phyloP scores from a whole-genome alignment of 108 stramenopile genomes.

The Schizochytrium sp. region DNA sequence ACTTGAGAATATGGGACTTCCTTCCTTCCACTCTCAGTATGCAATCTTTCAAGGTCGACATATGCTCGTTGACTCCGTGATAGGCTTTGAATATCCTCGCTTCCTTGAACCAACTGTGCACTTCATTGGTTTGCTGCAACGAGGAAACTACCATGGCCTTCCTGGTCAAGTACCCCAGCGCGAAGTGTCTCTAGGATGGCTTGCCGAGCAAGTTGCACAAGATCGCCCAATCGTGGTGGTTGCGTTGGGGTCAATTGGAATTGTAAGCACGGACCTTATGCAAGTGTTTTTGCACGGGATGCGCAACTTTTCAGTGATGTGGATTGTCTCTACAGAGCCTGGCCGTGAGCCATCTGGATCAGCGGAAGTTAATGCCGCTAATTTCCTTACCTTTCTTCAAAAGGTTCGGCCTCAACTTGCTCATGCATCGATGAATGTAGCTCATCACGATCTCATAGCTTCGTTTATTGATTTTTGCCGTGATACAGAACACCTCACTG shows the following conservation, averaged over 20 bases:
- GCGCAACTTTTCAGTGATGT: background rate
- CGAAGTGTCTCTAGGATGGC: background rate
- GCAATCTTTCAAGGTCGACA: slow-evolving; percentile 25
- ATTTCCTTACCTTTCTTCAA: background rate
- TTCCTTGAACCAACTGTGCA: slow-evolving; percentile 3
- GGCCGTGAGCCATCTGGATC: background rate
- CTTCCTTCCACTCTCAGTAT: background rate
- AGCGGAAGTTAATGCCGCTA: background rate
- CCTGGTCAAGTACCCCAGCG: background rate
- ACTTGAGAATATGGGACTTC: background rate
- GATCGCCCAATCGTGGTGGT: background rate
- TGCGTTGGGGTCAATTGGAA: background rate
- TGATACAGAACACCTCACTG: no score
- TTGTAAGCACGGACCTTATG: slow-evolving; percentile 3
- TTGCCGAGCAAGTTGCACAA: background rate
- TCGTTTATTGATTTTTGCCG: slow-evolving; percentile 21
- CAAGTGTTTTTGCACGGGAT: background rate
- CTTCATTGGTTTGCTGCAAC: background rate
- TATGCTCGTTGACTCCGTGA: slow-evolving; percentile 35
- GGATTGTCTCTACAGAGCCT: background rate
- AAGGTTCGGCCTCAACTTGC: background rate
- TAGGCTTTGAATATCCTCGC: slow-evolving; percentile 29
- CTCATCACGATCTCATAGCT: slow-evolving; percentile 3
- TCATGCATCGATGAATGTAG: background rate
- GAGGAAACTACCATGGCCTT: background rate